Evolutionary conservation across 176 grass and related monocot species (phyloP), one percentile per base, ranked within the genome.

Genomic region (Oryza nivara): DNA sequence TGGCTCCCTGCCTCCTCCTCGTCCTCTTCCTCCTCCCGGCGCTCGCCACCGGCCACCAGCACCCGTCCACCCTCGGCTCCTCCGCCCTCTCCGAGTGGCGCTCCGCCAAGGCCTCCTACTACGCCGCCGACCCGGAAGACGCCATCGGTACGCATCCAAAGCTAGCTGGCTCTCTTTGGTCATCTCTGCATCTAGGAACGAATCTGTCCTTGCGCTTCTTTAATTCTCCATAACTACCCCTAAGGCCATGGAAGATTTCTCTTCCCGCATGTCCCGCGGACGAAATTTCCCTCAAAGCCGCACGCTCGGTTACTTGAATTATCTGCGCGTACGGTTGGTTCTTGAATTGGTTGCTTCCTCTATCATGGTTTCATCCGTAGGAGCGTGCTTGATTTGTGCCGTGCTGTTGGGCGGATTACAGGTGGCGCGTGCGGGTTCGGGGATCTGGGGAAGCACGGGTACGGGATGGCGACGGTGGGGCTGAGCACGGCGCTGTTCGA

Each of bases 361-460:
- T 61, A 23, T 41, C 38, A 30, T 13, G 20, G 15, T 58, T 34
- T 3, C 41, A 7, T 48, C 22, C 32, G 7, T 69, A 28, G 36
- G 43, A 5, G 12, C 45, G 20, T 65, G 26, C 70, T 7, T 83
- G 60, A 54, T 43, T 56, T 58, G 13, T 79, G 47, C 9, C 88
- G 22, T 65, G 83, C 11, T 40, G 4, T 79, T 79, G 35, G 30
- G 84, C 26, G 73, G 46, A 13, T 38, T 79, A 64, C 91, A 99
- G 96, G 85, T 75, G 96, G 96, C 9, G 96, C 96, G 30, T 99
- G 96, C 75, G 96, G 96, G 65, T 99, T 92, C 85, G 96, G 93
- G 56, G 92, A 99, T 92, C 88, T 99, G 88, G 91, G 93, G 35
- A 95, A 92, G 86, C 84, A 90, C 61, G 96, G 96, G 11, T 99